phyloP scores from a whole-genome alignment of 176 grass and related monocot species.

The Rhynchospora breviuscula region DNA sequence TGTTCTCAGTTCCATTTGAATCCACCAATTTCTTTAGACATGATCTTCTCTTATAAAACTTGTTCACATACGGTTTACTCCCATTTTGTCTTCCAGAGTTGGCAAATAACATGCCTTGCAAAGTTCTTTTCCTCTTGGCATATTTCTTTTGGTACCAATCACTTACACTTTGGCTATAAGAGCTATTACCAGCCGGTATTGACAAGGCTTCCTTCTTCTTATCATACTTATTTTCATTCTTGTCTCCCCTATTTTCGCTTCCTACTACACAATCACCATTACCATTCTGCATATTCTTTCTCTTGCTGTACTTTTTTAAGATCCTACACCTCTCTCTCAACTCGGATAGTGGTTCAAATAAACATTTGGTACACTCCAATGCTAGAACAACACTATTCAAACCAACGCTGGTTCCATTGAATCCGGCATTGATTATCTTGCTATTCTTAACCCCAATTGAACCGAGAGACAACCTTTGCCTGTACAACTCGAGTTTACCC shows the following conservation, averaged over 20 bases:
- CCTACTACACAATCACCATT: background rate
- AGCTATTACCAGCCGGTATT: background rate
- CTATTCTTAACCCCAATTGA: conserved; percentile 8
- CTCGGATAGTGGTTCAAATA: background rate
- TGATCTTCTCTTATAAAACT: conserved; percentile 9
- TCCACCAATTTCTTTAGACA: background rate
- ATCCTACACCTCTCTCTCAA: background rate
- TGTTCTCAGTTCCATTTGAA: background rate
- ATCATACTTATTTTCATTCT: background rate
- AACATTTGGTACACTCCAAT: background rate
- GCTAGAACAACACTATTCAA: conserved; percentile 15
- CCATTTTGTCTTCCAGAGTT: background rate
- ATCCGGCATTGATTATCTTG: background rate
- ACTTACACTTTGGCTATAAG: background rate
- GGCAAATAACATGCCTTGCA: background rate
- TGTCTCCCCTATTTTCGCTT: background rate
- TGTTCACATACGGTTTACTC: background rate
- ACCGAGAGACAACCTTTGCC: background rate
- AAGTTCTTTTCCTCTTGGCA: background rate
- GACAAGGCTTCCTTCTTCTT: background rate
- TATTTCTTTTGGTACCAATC: conserved; percentile 18
- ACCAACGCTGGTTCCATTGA: background rate
- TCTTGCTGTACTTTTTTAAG: conserved; percentile 8
- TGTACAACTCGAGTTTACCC: background rate
- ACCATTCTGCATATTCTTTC: background rate